A percentile compares a stretch with the other conserved stretches of the same genome.
These are phyloP conservation scores for Diplosphaera chodatii DNA, from an alignment of 139 green algal genomes.

Conservation along the genomic window DNA sequence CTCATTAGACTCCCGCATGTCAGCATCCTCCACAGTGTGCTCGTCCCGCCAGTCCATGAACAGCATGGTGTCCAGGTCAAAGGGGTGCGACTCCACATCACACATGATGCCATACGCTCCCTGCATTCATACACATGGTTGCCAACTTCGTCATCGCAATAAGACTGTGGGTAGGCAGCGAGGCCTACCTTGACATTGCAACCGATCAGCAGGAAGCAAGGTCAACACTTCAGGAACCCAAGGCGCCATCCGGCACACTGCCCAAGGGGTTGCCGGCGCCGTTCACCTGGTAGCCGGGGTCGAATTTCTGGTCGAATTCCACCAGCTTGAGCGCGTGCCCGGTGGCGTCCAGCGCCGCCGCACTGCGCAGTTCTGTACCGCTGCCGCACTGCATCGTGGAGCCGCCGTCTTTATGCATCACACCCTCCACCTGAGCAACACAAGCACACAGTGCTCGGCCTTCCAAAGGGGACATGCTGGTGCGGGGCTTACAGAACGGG, in stretches of 20 bases:
- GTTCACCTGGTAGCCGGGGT: conserved; percentile 55
- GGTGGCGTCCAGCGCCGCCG: conserved; percentile 84
- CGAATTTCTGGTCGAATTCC: conserved; percentile 85
- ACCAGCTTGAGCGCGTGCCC: conserved; percentile 80
- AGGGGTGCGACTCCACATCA: conserved; percentile 81
- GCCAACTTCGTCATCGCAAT: too few relatives aligned
- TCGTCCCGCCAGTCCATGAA: conserved; percentile 99
- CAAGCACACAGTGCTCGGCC: too few relatives aligned
- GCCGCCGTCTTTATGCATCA: conserved; percentile 44
- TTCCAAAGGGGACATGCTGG: too few relatives aligned
- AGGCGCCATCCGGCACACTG: too few relatives aligned
- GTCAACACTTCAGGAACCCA: too few relatives aligned
- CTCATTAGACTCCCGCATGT: conserved; percentile 28
- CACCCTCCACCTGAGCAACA: conserved; percentile 32
- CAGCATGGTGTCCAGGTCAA: conserved; percentile 90
- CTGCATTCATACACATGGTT: conserved; percentile 46
- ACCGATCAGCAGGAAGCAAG: too few relatives aligned
- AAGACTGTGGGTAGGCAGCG: too few relatives aligned
- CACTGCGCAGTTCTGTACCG: conserved; percentile 30
- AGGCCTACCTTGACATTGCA: too few relatives aligned
- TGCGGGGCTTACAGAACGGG: too few relatives aligned
- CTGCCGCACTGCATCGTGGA: conserved; percentile 52
- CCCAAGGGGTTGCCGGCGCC: too few relatives aligned
- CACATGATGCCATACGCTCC: conserved; percentile 90
- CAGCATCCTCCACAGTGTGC: conserved; percentile 55